Conservation (phyloP, 192 early-diverging fungal species). For the Rhizophagus clarus region DNA sequence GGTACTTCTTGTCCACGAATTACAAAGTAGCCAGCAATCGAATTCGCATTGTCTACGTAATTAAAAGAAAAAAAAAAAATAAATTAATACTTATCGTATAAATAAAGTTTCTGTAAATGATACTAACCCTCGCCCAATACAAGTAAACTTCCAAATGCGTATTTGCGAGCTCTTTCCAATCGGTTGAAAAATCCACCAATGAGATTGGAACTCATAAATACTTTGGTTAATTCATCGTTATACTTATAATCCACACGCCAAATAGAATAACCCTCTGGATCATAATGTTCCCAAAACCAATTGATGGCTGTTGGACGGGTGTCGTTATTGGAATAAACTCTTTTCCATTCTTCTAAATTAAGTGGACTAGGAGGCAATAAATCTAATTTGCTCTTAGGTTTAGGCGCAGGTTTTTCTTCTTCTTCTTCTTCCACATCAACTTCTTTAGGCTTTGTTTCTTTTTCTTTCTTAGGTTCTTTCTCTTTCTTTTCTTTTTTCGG, state of each 20-base stretch:
- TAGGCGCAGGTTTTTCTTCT: constrained; percentile 71
- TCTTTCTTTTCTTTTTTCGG: constrained; percentile 70
- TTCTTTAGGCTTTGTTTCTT: constrained; percentile 57
- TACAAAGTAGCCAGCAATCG: constrained; percentile 94
- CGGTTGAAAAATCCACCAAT: constrained; percentile 92
- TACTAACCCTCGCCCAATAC: constrained; percentile 65
- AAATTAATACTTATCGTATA: not conserved
- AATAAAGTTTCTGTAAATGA: not conserved
- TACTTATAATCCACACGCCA: constrained; percentile 96
- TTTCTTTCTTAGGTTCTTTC: constrained; percentile 58
- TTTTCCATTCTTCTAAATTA: constrained; percentile 92
- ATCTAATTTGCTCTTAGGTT: constrained; percentile 91
- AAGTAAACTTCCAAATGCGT: constrained; percentile 87
- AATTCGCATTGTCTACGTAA: constrained; percentile 71
- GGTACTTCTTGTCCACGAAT: constrained; percentile 86
- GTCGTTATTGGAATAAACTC: constrained; percentile 97
- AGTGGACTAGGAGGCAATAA: constrained; percentile 81
- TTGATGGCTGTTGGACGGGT: constrained; percentile 81
- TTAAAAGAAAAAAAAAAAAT: not conserved
- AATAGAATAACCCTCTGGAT: constrained; percentile 87
- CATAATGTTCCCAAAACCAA: constrained; percentile 94
- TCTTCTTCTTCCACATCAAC: constrained; percentile 61
- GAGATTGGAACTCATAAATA: constrained; percentile 94
- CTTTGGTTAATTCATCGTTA: constrained; percentile 85
- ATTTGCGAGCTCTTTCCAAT: constrained; percentile 91